These are phyloP conservation scores for Sclerotinia nivalis DNA, from an alignment of 2,329 filamentous ascomycete species.

Conservation along the genomic window DNA sequence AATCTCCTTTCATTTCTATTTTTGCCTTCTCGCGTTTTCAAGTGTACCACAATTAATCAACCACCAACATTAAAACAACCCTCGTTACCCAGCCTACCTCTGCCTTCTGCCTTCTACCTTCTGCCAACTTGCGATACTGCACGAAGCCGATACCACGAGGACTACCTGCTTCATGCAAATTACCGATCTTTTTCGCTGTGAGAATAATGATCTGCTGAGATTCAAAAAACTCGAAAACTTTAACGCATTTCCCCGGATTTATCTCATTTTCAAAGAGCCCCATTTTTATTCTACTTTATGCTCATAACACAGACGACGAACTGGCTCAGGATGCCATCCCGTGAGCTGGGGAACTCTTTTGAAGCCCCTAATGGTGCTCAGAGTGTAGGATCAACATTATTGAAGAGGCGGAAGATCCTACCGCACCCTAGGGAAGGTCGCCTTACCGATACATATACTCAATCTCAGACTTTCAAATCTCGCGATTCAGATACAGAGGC, in stretches of 20 bases:
- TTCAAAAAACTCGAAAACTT: neutral
- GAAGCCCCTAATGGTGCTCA: conserved; percentile 36
- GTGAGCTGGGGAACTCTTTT: conserved; percentile 36
- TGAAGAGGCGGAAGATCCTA: conserved; percentile 41
- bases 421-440: conserved; percentile 39
- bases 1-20: conserved; percentile 15
- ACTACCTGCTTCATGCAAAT: conserved; percentile 14
- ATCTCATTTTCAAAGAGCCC: neutral
- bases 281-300: conserved; percentile 35
- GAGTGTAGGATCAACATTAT: conserved; percentile 33
- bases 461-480: conserved; percentile 31
- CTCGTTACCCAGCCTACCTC: neutral
- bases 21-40: neutral
- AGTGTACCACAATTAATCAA: conserved; percentile 8
- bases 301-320: conserved; percentile 40
- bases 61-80: neutral
- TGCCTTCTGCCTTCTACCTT: neutral
- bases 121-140: conserved; percentile 23
- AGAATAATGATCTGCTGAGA: conserved; percentile 7
- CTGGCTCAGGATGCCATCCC: conserved; percentile 41
- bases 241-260: conserved; percentile 7
- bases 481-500: conserved; percentile 36
- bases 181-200: conserved; percentile 13
- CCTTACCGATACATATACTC: conserved; percentile 27
- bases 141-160: conserved; percentile 21